These are phyloP conservation scores for Oryza officinalis DNA, from an alignment of 176 grass and related monocot species.

Conservation along the genomic window DNA sequence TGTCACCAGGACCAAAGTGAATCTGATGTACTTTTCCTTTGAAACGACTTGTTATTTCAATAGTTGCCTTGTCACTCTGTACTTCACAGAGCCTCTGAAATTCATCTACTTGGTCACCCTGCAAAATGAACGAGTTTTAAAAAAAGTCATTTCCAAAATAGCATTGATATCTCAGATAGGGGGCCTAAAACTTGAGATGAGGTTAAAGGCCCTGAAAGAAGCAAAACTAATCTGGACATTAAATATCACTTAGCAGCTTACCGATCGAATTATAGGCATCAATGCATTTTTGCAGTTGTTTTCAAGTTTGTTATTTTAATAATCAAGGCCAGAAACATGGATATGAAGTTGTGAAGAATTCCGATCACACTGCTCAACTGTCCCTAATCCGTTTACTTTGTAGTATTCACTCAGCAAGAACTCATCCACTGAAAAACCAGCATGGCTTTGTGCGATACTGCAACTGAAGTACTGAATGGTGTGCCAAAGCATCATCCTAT, in stretches of 20 bases:
- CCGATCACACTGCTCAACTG: background rate
- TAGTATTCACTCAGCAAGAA: background rate
- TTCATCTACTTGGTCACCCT: slow-evolving; percentile 95
- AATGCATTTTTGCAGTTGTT: slow-evolving; percentile 26
- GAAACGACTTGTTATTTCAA: slow-evolving; percentile 95
- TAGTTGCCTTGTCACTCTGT: slow-evolving; percentile 98
- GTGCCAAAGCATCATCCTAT: background rate
- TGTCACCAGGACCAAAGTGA: slow-evolving; percentile 71
- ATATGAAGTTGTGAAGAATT: background rate
- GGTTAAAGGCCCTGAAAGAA: background rate
- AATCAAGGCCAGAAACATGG: slow-evolving; percentile 9
- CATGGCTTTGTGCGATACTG: background rate
- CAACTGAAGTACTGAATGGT: background rate
- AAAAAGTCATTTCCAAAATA: background rate
- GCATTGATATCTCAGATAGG: background rate
- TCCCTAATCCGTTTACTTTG: background rate
- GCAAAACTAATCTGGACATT: background rate
- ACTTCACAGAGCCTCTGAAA: slow-evolving; percentile 92
- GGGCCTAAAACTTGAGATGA: background rate
- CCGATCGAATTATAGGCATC: background rate
- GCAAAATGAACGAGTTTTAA: slow-evolving; percentile 7
- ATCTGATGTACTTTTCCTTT: slow-evolving; percentile 89
- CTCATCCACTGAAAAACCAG: background rate
- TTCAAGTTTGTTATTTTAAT: background rate
- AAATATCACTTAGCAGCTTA: background rate